Conservation (phyloP, 306 rosid genomes). For the Rosa multiflora region DNA sequence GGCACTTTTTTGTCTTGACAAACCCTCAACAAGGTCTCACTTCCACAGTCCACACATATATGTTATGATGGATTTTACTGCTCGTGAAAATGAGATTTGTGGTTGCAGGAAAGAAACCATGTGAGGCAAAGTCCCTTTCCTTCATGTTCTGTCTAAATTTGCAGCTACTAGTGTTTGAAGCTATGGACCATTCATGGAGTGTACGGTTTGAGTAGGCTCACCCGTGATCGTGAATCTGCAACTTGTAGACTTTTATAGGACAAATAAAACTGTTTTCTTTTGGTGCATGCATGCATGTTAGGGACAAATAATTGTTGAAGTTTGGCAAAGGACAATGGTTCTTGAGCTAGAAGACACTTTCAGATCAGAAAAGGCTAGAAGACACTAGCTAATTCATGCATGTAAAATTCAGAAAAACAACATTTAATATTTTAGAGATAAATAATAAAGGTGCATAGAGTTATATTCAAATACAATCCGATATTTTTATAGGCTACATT, state of each 20-base stretch:
- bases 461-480: neutral
- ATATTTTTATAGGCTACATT: neutral
- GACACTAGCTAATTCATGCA: neutral
- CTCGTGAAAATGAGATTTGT: conserved; percentile 14
- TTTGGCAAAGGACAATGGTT: neutral
- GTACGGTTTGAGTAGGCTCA: conserved; percentile 36
- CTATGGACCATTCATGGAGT: conserved; percentile 18
- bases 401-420: neutral
- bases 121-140: conserved; percentile 25
- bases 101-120: conserved; percentile 24
- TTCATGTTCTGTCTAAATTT: conserved; percentile 5
- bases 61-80: conserved; percentile 18
- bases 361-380: neutral
- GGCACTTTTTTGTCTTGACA: neutral
- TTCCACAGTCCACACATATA: neutral
- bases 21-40: conserved; percentile 2
- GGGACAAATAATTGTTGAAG: neutral
- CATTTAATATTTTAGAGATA: neutral
- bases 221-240: conserved; percentile 46
- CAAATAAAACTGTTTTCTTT: neutral
- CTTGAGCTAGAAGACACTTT: neutral
- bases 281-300: neutral
- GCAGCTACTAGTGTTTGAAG: neutral
- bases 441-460: neutral
- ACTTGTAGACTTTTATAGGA: conserved; percentile 4